Percentiles rank a stretch among this genome's conserved stretches.
These are phyloP conservation scores for Cyclotella choctawhatcheeana DNA, from an alignment of 108 stramenopile species.

Conservation along the genomic window DNA sequence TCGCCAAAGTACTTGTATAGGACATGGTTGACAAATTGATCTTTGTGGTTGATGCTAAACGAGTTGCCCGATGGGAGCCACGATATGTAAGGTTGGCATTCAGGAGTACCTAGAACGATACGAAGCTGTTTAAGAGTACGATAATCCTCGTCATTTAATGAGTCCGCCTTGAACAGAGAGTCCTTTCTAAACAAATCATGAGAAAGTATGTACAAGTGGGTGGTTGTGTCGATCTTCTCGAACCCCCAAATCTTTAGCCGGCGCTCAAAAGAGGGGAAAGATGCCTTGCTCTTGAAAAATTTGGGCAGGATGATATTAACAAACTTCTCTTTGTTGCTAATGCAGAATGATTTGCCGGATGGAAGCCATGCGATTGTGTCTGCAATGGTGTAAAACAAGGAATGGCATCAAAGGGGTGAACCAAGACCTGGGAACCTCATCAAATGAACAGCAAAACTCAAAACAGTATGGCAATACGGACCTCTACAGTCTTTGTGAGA, in stretches of 20 bases:
- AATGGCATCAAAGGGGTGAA: not conserved
- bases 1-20: not conserved
- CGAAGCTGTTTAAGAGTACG: not conserved
- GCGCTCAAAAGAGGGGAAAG: slow-evolving; percentile 55
- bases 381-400: not conserved
- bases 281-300: slow-evolving; percentile 43
- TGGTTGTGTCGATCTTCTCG: not conserved
- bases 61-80: slow-evolving; percentile 8
- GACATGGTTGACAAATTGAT: not conserved
- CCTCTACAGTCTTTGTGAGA: slow-evolving; percentile 24
- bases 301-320: slow-evolving; percentile 45
- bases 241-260: slow-evolving; percentile 56
- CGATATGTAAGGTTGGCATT: not conserved
- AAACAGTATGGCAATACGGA: not conserved
- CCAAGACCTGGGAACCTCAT: not conserved
- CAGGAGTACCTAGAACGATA: not conserved
- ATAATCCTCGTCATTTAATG: not conserved
- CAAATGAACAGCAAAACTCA: too few relatives aligned
- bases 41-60: slow-evolving; percentile 1
- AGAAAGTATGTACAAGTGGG: not conserved
- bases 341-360: slow-evolving; percentile 53
- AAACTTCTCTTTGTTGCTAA: slow-evolving; percentile 48
- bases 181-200: slow-evolving; percentile 31
- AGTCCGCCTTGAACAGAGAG: not conserved
- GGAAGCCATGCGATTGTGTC: slow-evolving; percentile 52